Evolutionary conservation across 1,284 basidiomycete species (phyloP).

Genomic region (Naganishia albida): DNA sequence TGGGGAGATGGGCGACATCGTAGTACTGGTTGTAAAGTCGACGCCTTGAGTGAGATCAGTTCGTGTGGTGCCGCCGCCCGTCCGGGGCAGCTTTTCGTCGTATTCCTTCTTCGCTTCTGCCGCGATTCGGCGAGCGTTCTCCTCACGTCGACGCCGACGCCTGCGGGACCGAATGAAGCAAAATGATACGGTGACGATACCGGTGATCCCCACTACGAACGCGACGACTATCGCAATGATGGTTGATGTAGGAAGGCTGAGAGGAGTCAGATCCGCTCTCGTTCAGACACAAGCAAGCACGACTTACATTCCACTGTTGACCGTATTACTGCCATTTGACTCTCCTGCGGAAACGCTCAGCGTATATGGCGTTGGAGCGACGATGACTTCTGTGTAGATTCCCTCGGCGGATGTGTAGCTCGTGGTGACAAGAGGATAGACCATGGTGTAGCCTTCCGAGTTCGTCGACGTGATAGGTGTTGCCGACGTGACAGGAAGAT

Average conservation of each 20-base stretch:
- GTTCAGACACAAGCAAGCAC: background rate
- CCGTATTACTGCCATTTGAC: constrained; percentile 9
- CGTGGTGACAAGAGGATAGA: constrained; percentile 1
- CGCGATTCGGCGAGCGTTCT: constrained; percentile 15
- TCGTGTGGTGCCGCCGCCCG: background rate
- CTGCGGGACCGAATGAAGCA: constrained; percentile 12
- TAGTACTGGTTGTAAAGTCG: background rate
- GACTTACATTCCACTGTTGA: constrained; percentile 16
- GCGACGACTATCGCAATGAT: constrained; percentile 24
- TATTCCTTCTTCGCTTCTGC: constrained; percentile 28
- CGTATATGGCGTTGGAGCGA: background rate
- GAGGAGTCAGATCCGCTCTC: background rate
- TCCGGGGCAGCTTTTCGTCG: constrained; percentile 23
- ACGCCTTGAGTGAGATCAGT: background rate
- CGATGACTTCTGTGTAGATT: constrained; percentile 24
- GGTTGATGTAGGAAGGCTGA: constrained; percentile 26
- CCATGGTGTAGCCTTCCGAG: constrained; percentile 1
- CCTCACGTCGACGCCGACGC: constrained; percentile 9
- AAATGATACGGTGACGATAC: constrained; percentile 5
- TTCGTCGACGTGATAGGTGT: constrained; percentile 8
- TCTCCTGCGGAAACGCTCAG: constrained; percentile 6
- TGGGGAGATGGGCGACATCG: constrained; percentile 9
- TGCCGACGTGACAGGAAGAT: background rate
- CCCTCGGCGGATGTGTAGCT: constrained; percentile 26
- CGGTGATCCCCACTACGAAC: constrained; percentile 15